Base-by-base conservation (phyloP, 2,329 filamentous ascomycete species). In the Pseudogymnoascus sp. region DNA sequence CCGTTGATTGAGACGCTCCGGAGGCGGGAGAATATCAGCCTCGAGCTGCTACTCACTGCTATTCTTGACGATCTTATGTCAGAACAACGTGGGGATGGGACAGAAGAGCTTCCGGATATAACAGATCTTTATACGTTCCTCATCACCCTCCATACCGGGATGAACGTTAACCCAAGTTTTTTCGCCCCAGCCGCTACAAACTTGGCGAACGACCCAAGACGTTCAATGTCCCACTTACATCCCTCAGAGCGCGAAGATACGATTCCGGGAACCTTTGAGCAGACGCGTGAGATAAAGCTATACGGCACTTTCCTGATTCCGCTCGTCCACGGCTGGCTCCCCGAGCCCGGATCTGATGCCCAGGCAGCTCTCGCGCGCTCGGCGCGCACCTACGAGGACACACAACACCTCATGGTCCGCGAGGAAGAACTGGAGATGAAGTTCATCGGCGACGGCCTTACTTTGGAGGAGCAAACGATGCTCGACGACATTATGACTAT, bases 131-230 rank as follows among this genome's bases (percentile, higher is more conserved):
- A 96, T 73, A 81, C 83, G 5, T 99, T 99, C 71, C 79, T 99
- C 1, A 85, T 95, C 64, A 90, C 91, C 51, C 78, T 99, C 2
- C 91, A 97, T 69, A 97, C 93, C 0, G 95, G 95, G 39, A 96
- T 99, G 90, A 99, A 97, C 71, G 93, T 97, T 64, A 99, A 99
- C 68, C 95, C 95, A 2, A 86, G 89, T 18, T 95, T 96, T 67
- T 82, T 96, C 6, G 82, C 90, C 1, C 81, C 79, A 0, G 72
- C 76, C 6, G 74, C 79, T 18, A 64, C 64, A 1, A 69, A 65
- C 29, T 60, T 64, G 14, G 21, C 65, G 3, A 69, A 69, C 14
- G 72, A 74, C 57, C 73, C 45, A 69, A 79, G 77, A 61, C 84
- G 77, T 2, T 82, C 81, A 0, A 76, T 84, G 36, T 80, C 79